phyloP scores from a whole-genome alignment of 2,329 filamentous ascomycete species.

The Aureobasidium mangrovei region DNA sequence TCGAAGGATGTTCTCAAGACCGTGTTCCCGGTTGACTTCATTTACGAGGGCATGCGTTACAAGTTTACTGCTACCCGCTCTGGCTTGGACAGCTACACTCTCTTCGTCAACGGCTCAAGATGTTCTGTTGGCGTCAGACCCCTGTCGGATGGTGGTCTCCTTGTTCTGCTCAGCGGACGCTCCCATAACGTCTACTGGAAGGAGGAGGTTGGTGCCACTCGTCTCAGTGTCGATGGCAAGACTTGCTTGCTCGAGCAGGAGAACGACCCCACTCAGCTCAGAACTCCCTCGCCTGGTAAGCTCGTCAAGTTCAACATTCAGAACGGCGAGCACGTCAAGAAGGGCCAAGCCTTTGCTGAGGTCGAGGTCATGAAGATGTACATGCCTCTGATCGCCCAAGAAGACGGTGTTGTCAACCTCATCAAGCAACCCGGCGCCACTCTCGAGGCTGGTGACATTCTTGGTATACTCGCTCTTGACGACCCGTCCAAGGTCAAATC shows the following conservation, averaged over 20 bases:
- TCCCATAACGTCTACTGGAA: slow-evolving; percentile 99
- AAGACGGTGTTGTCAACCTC: slow-evolving; percentile 92
- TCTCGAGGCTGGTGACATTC: slow-evolving; percentile 92
- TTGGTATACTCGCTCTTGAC: slow-evolving; percentile 93
- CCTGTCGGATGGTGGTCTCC: slow-evolving; percentile 84
- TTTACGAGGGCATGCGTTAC: slow-evolving; percentile 93
- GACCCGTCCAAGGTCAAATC: slow-evolving; percentile 96
- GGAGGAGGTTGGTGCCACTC: slow-evolving; percentile 92
- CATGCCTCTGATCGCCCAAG: slow-evolving; percentile 92
- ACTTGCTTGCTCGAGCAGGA: slow-evolving; percentile 96
- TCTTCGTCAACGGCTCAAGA: slow-evolving; percentile 98
- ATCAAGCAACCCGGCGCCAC: slow-evolving; percentile 99
- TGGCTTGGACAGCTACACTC: slow-evolving; percentile 85
- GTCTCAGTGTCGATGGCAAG: slow-evolving; percentile 94
- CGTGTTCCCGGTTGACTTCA: slow-evolving; percentile 95
- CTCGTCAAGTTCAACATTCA: slow-evolving; percentile 96
- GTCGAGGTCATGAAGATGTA: slow-evolving; percentile 99
- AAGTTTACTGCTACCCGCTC: slow-evolving; percentile 97
- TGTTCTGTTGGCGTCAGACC: slow-evolving; percentile 87
- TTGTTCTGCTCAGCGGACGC: slow-evolving; percentile 82
- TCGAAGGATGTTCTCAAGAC: slow-evolving; percentile 96
- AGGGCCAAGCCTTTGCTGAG: slow-evolving; percentile 88
- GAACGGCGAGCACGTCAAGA: slow-evolving; percentile 85
- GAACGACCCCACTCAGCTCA: slow-evolving; percentile 95
- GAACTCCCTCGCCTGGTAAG: slow-evolving; percentile 91